phyloP scores from a whole-genome alignment of 805 yeast genomes.

The Cyberlindnera saturnus region DNA sequence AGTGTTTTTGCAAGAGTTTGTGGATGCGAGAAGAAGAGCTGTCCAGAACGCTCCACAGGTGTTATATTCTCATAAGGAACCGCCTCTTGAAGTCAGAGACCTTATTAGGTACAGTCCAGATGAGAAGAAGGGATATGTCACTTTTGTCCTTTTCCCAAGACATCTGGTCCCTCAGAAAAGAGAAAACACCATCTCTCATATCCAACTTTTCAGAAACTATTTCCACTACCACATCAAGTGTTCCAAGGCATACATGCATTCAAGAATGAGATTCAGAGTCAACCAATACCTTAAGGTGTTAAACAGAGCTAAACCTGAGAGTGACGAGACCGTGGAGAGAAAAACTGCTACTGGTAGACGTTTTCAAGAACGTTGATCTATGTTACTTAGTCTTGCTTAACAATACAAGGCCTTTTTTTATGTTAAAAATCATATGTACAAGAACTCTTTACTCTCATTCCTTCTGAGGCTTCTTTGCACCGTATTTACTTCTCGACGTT shows the following conservation, averaged over 20 bases:
- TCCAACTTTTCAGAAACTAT: constrained; percentile 88
- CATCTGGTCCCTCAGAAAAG: constrained; percentile 62
- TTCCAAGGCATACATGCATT: constrained; percentile 96
- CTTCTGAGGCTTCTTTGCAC: constrained; percentile 76
- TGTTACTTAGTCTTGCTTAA: background rate
- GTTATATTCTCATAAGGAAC: constrained; percentile 77
- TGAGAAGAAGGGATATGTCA: constrained; percentile 48
- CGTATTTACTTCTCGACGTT: constrained; percentile 88
- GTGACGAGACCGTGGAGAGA: constrained; percentile 55
- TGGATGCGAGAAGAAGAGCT: constrained; percentile 90
- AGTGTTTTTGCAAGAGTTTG: constrained; percentile 88
- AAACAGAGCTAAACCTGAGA: constrained; percentile 95
- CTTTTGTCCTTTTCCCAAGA: constrained; percentile 77
- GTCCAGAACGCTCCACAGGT: constrained; percentile 99
- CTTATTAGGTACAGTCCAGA: constrained; percentile 33
- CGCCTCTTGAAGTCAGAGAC: constrained; percentile 80
- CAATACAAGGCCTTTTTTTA: background rate
- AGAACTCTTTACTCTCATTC: background rate
- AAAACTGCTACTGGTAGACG: constrained; percentile 29
- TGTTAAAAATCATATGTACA: background rate
- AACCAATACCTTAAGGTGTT: constrained; percentile 90
- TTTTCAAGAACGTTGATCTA: constrained; percentile 14
- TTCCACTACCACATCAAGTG: constrained; percentile 99
- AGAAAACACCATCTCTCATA: constrained; percentile 86
- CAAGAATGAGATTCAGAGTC: constrained; percentile 96